Conservation (phyloP, 306 rosid species). For the Citrullus mucosospermus region DNA sequence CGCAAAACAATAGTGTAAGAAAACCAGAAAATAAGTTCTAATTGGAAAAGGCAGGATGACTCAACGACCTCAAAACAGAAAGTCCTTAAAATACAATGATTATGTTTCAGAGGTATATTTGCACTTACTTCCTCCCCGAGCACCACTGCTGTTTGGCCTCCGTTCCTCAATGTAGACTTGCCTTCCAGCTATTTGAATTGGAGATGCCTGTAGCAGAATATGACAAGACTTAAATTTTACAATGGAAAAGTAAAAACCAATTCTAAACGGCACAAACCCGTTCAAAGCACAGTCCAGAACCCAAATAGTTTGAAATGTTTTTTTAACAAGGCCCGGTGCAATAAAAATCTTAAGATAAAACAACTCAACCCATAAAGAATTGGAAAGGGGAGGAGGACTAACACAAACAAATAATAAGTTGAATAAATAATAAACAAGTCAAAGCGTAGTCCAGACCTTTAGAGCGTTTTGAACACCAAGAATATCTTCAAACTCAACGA, state of each 20-base stretch:
- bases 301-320: neutral
- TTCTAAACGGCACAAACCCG: neutral
- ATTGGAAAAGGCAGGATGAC: neutral
- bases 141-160: constrained; percentile 59
- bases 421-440: neutral
- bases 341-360: neutral
- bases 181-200: constrained; percentile 78
- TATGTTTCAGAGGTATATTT: neutral
- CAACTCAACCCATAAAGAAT: neutral
- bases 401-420: neutral
- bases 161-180: constrained; percentile 84
- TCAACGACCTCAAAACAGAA: neutral
- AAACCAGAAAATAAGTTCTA: neutral
- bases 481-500: constrained; percentile 91
- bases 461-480: constrained; percentile 72
- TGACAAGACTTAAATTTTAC: neutral
- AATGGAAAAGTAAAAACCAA: neutral
- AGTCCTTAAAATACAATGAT: neutral
- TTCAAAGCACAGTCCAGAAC: neutral
- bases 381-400: neutral
- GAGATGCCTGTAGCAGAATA: constrained; percentile 59
- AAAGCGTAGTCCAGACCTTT: constrained; percentile 32
- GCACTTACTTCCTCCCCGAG: constrained; percentile 78
- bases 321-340: neutral
- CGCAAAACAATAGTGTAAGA: neutral